Base-by-base conservation (phyloP, 768 basidiomycete species). In the Hysterangium stoloniferum region DNA sequence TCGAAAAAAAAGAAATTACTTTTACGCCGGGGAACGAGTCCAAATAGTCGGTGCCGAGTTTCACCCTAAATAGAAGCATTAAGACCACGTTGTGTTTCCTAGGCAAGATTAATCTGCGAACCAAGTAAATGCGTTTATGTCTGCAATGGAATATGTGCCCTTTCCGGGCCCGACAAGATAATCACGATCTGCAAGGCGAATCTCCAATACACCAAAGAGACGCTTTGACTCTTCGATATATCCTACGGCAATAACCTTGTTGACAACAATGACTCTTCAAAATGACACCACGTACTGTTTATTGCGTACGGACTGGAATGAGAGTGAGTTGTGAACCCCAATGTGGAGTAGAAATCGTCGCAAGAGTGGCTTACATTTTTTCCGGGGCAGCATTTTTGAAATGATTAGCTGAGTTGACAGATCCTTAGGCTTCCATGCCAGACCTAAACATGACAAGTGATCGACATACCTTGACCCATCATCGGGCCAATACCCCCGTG, bases 401-500 rank as follows among this genome's bases (percentile, higher is more conserved):
- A 68, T 88, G 84, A 61, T 80, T 76, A 9, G 86, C 82, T 78
- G 59, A 47, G 15, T 38, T 33, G 5, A 12, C 52, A 37, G 19
- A 24, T 32, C 13, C 35, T 19, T 5, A 15, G 24, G n/a, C 42
- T 13, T 42, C 43, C 22, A 40, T 34, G 35, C 17, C 25, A 34
- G 17, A 15, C 19, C 40, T 8, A 29, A 25, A 50, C 35, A 32
- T 42, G 11, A 9, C 20, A 31, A 28, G 41, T 42, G 54, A 45
- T 40, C 40, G 45, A 44, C 46, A 15, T 42, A 64, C 66, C 62
- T 68, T 88, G 85, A 27, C 86, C 85, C 70, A 91, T 85, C 86
- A 90, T 92, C n/a, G 89, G 87, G 24, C 86, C 87, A 20, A 88
- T 65, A 22, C 84, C 87, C 1, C 85, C 87, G 61, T 88, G 85